Conservation (phyloP, 2,329 filamentous ascomycete genomes). For the Aureobasidium leucospermi region DNA sequence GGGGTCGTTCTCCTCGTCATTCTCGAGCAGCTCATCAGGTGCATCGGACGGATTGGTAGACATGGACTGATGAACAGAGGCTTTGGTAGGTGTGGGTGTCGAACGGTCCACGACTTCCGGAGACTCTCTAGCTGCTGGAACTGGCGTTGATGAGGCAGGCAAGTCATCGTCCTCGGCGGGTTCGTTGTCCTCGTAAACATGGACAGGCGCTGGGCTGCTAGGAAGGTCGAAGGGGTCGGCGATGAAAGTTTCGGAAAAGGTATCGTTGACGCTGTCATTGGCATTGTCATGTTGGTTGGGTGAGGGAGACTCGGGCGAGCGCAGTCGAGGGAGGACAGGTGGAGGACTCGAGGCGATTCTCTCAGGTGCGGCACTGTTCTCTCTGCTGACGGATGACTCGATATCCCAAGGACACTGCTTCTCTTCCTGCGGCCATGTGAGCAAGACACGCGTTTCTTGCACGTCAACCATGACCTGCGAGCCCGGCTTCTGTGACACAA, state of each 20-base stretch:
- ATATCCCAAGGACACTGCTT: conserved; percentile 5
- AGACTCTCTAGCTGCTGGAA: conserved; percentile 2
- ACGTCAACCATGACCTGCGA: conserved; percentile 93
- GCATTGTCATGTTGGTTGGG: conserved; percentile 41
- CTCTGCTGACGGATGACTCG: conserved; percentile 6
- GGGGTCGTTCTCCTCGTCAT: conserved; percentile 90
- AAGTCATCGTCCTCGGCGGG: conserved; percentile 42
- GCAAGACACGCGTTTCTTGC: conserved; percentile 80
- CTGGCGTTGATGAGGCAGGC: conserved; percentile 13
- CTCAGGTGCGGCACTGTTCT: neutral
- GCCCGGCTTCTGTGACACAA: conserved; percentile 80
- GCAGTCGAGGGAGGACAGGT: conserved; percentile 55
- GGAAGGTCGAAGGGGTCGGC: conserved; percentile 33
- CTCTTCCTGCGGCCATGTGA: conserved; percentile 66
- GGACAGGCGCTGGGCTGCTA: conserved; percentile 44
- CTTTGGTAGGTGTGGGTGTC: conserved; percentile 2
- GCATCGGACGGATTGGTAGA: conserved; percentile 20
- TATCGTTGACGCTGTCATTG: conserved; percentile 27
- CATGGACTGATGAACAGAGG: neutral
- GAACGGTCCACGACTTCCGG: neutral
- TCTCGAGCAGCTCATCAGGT: conserved; percentile 62
- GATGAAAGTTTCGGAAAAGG: conserved; percentile 33
- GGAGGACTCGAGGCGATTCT: conserved; percentile 53
- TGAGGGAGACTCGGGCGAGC: conserved; percentile 70
- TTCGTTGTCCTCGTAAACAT: conserved; percentile 67